A percentile compares a stretch with the other conserved stretches of the same genome.
Conservation (phyloP, 306 rosid genomes). For the Rosa lucieae region DNA sequence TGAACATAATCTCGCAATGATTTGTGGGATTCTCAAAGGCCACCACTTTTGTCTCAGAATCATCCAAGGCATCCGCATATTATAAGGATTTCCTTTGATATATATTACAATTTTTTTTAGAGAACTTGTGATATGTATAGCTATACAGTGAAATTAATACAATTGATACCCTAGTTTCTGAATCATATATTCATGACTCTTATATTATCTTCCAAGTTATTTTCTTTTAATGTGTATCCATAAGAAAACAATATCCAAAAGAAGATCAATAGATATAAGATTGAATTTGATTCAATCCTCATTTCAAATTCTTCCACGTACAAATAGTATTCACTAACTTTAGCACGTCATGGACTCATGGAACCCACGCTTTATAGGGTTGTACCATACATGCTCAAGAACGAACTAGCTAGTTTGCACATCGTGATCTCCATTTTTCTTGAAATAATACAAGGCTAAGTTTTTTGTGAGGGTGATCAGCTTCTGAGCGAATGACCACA, state of each 20-base stretch:
- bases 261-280: not conserved
- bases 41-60: conserved; percentile 8
- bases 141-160: conserved; percentile 20
- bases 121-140: conserved; percentile 1
- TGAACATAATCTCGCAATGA: conserved; percentile 56
- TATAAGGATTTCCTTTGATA: conserved; percentile 36
- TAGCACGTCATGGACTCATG: not conserved
- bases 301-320: not conserved
- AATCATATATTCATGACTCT: not conserved
- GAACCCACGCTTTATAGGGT: not conserved
- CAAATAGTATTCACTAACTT: not conserved
- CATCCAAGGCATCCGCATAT: conserved; percentile 42
- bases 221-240: not conserved
- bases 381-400: not conserved
- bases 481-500: not conserved
- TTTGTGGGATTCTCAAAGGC: not conserved
- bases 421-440: not conserved
- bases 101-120: conserved; percentile 8
- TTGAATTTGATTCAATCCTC: not conserved
- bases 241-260: not conserved
- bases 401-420: not conserved
- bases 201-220: not conserved
- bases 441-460: not conserved
- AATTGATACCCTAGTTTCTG: conserved; percentile 2
- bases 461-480: not conserved